A percentile compares a stretch with the other conserved stretches of the same genome.
These are phyloP conservation scores for Trichophyton mentagrophytes DNA, from an alignment of 2,329 filamentous ascomycete genomes.

Conservation along the genomic window DNA sequence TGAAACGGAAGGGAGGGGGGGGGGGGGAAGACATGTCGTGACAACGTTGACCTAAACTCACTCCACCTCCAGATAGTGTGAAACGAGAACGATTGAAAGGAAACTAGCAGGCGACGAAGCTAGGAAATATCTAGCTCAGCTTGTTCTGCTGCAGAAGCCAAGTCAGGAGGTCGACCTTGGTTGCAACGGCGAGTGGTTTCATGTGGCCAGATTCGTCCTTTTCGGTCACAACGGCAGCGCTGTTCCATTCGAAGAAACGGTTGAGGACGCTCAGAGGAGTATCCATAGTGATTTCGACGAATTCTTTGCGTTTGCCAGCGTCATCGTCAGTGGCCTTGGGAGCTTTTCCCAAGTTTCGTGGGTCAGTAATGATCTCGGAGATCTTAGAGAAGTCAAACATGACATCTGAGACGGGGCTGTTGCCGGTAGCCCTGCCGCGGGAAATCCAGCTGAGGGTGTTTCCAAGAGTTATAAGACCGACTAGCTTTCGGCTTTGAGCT, in stretches of 20 bases:
- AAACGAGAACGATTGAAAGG: background rate
- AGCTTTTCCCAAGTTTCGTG: conserved; percentile 44
- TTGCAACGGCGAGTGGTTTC: conserved; percentile 81
- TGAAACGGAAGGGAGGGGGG: background rate
- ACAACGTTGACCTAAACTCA: background rate
- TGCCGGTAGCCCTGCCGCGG: conserved; percentile 60
- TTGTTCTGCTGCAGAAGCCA: conserved; percentile 66
- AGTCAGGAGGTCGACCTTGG: conserved; percentile 87
- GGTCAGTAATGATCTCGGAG: conserved; percentile 82
- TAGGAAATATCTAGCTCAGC: conserved; percentile 6
- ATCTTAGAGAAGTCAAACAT: conserved; percentile 95
- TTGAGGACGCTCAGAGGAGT: conserved; percentile 73
- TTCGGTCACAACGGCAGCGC: conserved; percentile 86
- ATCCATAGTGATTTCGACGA: conserved; percentile 87
- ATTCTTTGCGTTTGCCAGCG: conserved; percentile 45
- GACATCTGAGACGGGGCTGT: conserved; percentile 65
- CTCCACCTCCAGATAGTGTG: background rate
- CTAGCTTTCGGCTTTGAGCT: conserved; percentile 56
- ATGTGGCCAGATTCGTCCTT: conserved; percentile 45
- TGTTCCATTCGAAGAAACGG: conserved; percentile 97
- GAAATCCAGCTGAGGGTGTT: conserved; percentile 88
- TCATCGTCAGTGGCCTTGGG: conserved; percentile 19
- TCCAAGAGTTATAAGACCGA: conserved; percentile 85
- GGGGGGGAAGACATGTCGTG: background rate
- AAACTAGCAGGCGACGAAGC: background rate